These are phyloP conservation scores for Panicum miliaceum DNA, from an alignment of 176 grass and related monocot species.

Conservation along the genomic window DNA sequence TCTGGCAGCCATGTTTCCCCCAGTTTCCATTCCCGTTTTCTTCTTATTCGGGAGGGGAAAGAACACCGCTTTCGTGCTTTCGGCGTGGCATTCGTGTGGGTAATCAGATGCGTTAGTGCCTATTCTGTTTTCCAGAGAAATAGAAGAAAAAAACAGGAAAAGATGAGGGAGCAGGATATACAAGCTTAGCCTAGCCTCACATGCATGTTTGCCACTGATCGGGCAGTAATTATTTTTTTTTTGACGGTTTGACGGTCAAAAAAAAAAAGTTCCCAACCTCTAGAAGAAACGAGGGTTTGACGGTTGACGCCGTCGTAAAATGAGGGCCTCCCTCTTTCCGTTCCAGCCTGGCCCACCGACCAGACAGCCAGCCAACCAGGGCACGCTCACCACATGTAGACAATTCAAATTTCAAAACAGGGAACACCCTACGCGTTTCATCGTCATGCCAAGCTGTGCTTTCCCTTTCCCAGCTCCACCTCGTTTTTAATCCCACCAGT, in stretches of 20 bases:
- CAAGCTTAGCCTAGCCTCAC: too few relatives aligned
- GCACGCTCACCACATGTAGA: not conserved
- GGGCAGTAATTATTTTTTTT: too few relatives aligned
- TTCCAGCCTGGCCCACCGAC: not conserved
- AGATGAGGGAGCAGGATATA: not conserved
- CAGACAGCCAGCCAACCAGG: conserved; percentile 1
- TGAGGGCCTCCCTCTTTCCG: not conserved
- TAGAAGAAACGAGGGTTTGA: conserved; percentile 1
- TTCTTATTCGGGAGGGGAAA: not conserved
- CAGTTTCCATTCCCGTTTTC: not conserved
- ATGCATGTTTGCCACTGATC: too few relatives aligned
- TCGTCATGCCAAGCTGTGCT: not conserved
- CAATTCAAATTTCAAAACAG: not conserved
- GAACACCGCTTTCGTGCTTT: conserved; percentile 26
- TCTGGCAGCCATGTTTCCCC: not conserved
- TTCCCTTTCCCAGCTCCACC: not conserved
- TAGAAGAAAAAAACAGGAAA: not conserved
- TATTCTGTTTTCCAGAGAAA: not conserved
- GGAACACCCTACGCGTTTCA: not conserved
- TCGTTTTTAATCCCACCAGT: not conserved
- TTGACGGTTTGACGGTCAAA: not conserved
- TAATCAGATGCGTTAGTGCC: not conserved
- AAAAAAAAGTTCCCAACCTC: not conserved
- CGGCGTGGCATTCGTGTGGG: not conserved
- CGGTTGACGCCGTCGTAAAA: conserved; percentile 29